Percentiles rank a stretch among this genome's conserved stretches.
These are phyloP conservation scores for Syzygium malaccense DNA, from an alignment of 441 rosid species.

Conservation along the genomic window DNA sequence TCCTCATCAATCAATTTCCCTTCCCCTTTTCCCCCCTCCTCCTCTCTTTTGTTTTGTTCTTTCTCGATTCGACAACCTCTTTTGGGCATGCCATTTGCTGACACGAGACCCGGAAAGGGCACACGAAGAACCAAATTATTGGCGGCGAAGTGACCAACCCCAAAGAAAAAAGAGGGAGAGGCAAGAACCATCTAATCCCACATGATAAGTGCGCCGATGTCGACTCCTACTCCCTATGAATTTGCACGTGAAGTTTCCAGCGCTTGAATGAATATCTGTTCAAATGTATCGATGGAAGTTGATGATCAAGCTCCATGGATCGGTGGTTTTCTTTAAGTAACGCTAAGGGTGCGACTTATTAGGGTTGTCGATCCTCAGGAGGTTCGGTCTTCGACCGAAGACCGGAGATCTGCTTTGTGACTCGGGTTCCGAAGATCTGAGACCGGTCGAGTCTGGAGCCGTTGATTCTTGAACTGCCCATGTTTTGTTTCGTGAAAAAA, in stretches of 20 bases:
- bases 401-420: background rate
- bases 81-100: background rate
- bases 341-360: background rate
- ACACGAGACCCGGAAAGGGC: background rate
- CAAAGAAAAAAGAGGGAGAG: background rate
- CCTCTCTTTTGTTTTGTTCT: background rate
- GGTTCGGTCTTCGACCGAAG: rapidly evolving
- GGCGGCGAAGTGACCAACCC: background rate
- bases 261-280: background rate
- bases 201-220: background rate
- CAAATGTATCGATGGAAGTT: background rate
- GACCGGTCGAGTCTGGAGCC: no score
- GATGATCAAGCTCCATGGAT: background rate
- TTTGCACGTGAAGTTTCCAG: background rate
- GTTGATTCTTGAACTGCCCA: rapidly evolving
- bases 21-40: background rate
- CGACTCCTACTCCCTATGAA: background rate
- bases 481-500: rapidly evolving
- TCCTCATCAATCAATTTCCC: background rate
- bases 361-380: background rate
- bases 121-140: background rate
- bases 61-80: background rate
- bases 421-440: background rate
- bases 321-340: background rate
- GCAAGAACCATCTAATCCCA: background rate